Base-by-base conservation (phyloP, 2,329 filamentous ascomycete species). In the Chaetomium strumarium region DNA sequence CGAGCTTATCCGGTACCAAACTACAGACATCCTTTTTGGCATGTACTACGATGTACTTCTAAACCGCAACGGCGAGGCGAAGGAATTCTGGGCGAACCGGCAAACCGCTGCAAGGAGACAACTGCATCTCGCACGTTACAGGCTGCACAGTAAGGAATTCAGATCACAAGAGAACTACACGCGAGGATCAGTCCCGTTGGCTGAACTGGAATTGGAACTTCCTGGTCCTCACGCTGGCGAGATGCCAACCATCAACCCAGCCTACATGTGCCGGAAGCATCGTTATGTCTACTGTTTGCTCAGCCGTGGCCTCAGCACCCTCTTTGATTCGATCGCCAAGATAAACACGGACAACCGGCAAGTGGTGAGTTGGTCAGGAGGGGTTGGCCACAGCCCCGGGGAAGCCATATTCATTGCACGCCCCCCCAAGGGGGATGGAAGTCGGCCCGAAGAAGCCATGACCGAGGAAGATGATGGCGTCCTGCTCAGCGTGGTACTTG, bases 11-110 rank as follows among this genome's bases (percentile, higher is more conserved):
- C 72, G 79, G 47, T 90, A 86, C 62, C 74, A 80, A 0, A 85
- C 79, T 47, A 69, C 79, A 0, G 82, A 88, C 52, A 73, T 90
- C 14, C 70, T 93, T 36, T 75, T 81, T 29, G 72, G 71, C 8
- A 79, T 90, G 55, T 90, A 89, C 69, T 84, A 90, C 66, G 78
- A 87, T 46, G 79, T 86, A 37, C 64, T 90, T 3, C 69, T 84
- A 13, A 75, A 80, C 47, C 74, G 73, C 2, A 63, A 80, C 30
- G 71, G 69, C 7, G 75, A 74, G 0, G 70, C 73, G 1, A 63
- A 65, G 53, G 70, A 66, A 17, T 75, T 72, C 54, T 74, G 70
- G 67, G 62, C 67, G n/a, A 66, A 74, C 13, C 66, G 72, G 11
- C 68, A 68, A 2, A 14, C 13, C 34, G 34, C 14, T n/a, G 14